These are phyloP conservation scores for Gracilaria domingensis DNA, from an alignment of 23 red algal species.

Conservation along the genomic window DNA sequence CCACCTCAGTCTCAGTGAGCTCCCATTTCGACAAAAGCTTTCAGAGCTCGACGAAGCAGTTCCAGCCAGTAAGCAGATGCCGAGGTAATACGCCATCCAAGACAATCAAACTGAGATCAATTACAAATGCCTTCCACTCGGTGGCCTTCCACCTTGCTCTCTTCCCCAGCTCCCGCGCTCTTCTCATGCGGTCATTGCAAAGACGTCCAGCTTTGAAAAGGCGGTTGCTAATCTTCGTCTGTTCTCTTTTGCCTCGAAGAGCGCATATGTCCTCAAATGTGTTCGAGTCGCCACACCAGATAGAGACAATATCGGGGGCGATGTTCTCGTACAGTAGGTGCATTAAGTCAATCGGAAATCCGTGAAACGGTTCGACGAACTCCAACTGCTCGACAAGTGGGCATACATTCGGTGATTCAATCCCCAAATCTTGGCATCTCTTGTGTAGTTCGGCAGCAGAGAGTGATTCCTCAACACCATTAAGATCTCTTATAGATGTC, in stretches of 20 bases:
- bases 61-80: not conserved
- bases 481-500: not conserved
- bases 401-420: not conserved
- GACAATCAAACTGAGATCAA: not conserved
- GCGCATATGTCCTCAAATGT: not conserved
- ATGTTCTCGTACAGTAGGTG: slow-evolving; percentile 9
- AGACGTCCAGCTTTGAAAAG: not conserved
- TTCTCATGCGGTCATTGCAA: not conserved
- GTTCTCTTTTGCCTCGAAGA: not conserved
- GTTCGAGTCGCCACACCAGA: not conserved
- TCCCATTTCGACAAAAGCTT: not conserved
- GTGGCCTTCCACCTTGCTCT: slow-evolving; percentile 6
- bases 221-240: not conserved
- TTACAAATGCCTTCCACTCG: not conserved
- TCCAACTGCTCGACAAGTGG: no score
- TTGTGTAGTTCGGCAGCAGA: not conserved
- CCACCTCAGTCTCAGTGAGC: not conserved
- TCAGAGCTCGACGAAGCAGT: not conserved
- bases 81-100: not conserved
- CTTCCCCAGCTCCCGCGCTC: not conserved
- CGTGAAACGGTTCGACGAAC: not conserved
- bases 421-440: not conserved
- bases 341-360: slow-evolving; percentile 42
- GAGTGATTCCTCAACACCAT: not conserved
- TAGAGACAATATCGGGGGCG: no score